Evolutionary conservation across 2,329 filamentous ascomycete species (phyloP), one percentile per base, ranked within the genome.

Genomic region (Escovopsis sp.): DNA sequence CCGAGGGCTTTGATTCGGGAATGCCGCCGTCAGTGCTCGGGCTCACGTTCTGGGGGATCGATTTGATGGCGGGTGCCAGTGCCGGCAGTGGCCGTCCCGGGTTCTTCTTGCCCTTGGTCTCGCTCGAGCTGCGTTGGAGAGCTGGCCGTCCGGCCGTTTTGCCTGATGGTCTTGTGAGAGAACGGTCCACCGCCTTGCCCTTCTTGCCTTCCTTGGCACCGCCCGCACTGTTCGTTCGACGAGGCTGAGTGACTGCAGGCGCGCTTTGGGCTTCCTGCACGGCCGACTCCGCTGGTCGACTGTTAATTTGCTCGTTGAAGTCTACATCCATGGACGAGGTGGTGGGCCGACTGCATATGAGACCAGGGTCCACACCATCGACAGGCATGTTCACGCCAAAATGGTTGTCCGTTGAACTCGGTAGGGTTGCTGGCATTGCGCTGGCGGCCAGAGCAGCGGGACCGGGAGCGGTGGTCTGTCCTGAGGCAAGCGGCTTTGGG

Each of bases 321-420:
- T 53, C 53, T 20, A 62, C 45, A 34, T 69, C 63, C 59, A 72
- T 64, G 41, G 56, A 53, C 4, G 69, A 66, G 15, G 69, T 69
- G 11, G 64, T 64, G 20, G 71, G 67, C 10, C 66, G 64, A 47
- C 68, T 71, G 51, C 75, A 73, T 7, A 80, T 57, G 13, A 80
- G 59, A 7, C 72, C 75, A 2, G 76, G 76, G 48, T 80, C 65
- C 6, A 80, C 74, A n/a, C 64, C 70, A 7, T 64, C 63, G 25
- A 56, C 61, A 6, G 66, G 60, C 37, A 58, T 64, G 32, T 66
- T 58, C 25, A 70, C 61, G 20, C 64, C 60, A 48, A 77, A 78
- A 0, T 69, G 62, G 45, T 75, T 66, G 8, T 73, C 70, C 39
- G 68, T 57, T 4, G 65, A 54, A 5, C 61, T 54, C 25, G 63